Conservation (phyloP, 2,329 filamentous ascomycete genomes). For the Talaromyces funiculosus region DNA sequence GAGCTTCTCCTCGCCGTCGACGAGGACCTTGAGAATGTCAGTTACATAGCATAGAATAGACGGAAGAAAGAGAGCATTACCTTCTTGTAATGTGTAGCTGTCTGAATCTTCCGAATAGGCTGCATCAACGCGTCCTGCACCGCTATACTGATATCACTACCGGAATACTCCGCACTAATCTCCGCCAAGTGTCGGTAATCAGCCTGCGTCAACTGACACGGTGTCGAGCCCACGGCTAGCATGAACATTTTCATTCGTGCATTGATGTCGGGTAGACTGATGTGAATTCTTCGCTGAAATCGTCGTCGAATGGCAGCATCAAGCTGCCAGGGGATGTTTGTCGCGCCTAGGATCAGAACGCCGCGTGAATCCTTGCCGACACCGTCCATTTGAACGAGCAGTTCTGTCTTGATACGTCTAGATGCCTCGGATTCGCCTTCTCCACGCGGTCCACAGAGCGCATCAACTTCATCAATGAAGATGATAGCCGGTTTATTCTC, state of each 20-base stretch:
- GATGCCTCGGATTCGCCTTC: slow-evolving; percentile 98
- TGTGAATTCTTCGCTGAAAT: slow-evolving; percentile 94
- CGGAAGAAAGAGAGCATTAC: slow-evolving; percentile 43
- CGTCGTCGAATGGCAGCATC: slow-evolving; percentile 92
- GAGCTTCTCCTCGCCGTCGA: slow-evolving; percentile 54
- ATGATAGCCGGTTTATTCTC: slow-evolving; percentile 98
- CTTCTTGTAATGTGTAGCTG: slow-evolving; percentile 95
- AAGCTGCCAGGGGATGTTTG: slow-evolving; percentile 98
- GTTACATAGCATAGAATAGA: background rate
- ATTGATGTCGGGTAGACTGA: slow-evolving; percentile 79
- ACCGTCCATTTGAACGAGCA: slow-evolving; percentile 98
- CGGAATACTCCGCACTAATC: slow-evolving; percentile 88
- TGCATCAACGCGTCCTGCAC: slow-evolving; percentile 98
- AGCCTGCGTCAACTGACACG: slow-evolving; percentile 69
- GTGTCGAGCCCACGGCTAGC: slow-evolving; percentile 85
- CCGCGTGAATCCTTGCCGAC: slow-evolving; percentile 93
- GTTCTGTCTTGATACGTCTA: slow-evolving; percentile 94
- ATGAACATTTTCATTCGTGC: slow-evolving; percentile 95
- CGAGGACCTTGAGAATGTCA: slow-evolving; percentile 54
- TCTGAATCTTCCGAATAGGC: slow-evolving; percentile 92
- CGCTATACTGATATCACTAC: slow-evolving; percentile 90
- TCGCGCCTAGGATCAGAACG: slow-evolving; percentile 89
- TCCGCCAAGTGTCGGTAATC: slow-evolving; percentile 78
- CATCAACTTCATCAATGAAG: slow-evolving; percentile 97
- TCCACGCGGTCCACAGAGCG: slow-evolving; percentile 82